Percentiles rank a stretch among this genome's conserved stretches.
phyloP scores from a whole-genome alignment of 2,329 filamentous ascomycete genomes.

The Fonsecaea pedrosoi region DNA sequence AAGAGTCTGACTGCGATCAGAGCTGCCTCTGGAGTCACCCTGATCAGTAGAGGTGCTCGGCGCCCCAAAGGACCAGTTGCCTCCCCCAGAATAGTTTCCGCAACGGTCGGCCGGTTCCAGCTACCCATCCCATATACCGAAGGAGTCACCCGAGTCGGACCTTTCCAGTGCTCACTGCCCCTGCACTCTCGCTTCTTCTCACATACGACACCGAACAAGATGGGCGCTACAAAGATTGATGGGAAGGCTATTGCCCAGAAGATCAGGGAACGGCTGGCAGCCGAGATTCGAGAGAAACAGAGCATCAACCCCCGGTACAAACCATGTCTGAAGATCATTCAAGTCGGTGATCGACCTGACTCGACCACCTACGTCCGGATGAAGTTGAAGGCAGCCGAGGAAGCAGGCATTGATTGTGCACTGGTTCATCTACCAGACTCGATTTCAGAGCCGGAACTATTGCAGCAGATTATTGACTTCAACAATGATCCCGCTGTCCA shows the following conservation, averaged over 20 bases:
- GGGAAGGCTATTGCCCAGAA: conserved; percentile 92
- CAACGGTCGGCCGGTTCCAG: conserved; percentile 7
- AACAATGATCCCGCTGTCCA: conserved; percentile 89
- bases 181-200: conserved; percentile 51
- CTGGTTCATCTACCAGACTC: conserved; percentile 82
- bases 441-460: conserved; percentile 82
- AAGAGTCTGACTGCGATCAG: conserved; percentile 17
- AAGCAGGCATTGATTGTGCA: conserved; percentile 91
- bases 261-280: conserved; percentile 81
- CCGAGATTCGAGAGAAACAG: conserved; percentile 82
- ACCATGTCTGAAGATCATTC: conserved; percentile 91
- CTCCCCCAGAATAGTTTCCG: background rate
- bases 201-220: conserved; percentile 64
- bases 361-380: conserved; percentile 99
- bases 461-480: conserved; percentile 78
- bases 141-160: conserved; percentile 13
- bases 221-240: conserved; percentile 92
- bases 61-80: conserved; percentile 19
- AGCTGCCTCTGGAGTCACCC: conserved; percentile 21
- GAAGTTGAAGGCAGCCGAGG: conserved; percentile 96
- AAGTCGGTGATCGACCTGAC: conserved; percentile 93
- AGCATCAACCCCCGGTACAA: conserved; percentile 83
- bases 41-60: conserved; percentile 2
- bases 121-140: background rate
- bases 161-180: conserved; percentile 40